Conservation (phyloP, 2,329 filamentous ascomycete species). For the Sporothrix luriei region DNA sequence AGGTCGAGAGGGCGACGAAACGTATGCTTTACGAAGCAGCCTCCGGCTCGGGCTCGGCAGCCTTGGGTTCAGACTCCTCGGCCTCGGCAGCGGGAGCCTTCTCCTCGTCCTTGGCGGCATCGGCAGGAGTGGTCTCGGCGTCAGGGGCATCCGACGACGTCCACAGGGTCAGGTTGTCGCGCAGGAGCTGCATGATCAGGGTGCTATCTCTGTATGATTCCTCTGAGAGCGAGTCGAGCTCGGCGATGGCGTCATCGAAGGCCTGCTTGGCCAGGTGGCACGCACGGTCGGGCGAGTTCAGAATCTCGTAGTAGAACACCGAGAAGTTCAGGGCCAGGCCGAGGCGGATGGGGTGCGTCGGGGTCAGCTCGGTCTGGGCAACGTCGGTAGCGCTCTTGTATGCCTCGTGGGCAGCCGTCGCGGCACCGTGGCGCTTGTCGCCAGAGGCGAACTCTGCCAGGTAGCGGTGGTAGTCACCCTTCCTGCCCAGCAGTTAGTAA, state of each 20-base stretch:
- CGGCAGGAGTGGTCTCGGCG: slow-evolving; percentile 65
- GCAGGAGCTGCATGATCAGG: slow-evolving; percentile 97
- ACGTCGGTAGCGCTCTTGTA: slow-evolving; percentile 98
- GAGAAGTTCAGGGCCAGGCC: slow-evolving; percentile 78
- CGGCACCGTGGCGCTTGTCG: slow-evolving; percentile 92
- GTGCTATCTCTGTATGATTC: slow-evolving; percentile 99
- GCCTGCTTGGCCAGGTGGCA: slow-evolving; percentile 97
- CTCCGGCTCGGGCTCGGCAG: slow-evolving; percentile 29
- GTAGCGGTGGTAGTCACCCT: slow-evolving; percentile 99
- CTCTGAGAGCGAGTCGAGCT: slow-evolving; percentile 96
- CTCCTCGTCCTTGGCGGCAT: slow-evolving; percentile 55
- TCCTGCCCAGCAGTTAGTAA: slow-evolving; percentile 60
- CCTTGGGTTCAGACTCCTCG: slow-evolving; percentile 37
- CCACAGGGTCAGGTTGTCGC: slow-evolving; percentile 98
- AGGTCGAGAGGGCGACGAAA: background rate
- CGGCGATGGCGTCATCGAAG: slow-evolving; percentile 95
- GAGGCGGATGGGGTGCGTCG: slow-evolving; percentile 90
- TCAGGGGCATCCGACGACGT: slow-evolving; percentile 90
- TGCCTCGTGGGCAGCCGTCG: slow-evolving; percentile 91
- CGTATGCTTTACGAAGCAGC: slow-evolving; percentile 29
- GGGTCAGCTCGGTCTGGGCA: slow-evolving; percentile 83
- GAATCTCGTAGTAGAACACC: slow-evolving; percentile 69
- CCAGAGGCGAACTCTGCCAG: slow-evolving; percentile 94
- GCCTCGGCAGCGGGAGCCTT: slow-evolving; percentile 43
- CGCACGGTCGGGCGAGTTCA: slow-evolving; percentile 97